These are phyloP conservation scores for Naematelia aurantialba DNA, from an alignment of 768 basidiomycete genomes.

Conservation along the genomic window DNA sequence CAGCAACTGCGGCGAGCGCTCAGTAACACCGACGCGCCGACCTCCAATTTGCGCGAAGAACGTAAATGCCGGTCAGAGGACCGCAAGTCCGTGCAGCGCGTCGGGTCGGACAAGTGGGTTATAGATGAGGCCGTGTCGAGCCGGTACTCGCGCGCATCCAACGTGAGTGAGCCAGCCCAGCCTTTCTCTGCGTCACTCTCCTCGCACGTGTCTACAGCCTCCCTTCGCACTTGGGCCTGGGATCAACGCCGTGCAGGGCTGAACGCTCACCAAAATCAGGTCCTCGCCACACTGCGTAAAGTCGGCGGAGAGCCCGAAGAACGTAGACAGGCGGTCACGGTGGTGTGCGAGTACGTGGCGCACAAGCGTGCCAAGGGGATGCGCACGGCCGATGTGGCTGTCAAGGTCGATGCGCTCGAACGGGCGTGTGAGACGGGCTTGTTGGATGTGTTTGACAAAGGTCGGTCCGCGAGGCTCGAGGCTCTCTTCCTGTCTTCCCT, in stretches of 20 bases:
- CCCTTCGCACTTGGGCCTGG: too few species aligned
- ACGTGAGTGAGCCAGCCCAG: too few species aligned
- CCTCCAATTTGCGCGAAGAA: not conserved
- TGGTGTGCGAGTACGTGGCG: not conserved
- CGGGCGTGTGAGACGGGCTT: not conserved
- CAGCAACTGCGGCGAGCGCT: not conserved
- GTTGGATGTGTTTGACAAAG: not conserved
- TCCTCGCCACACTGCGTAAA: not conserved
- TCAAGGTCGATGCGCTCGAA: not conserved
- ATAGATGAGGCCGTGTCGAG: not conserved
- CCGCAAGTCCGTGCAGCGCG: not conserved
- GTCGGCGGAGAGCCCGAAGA: not conserved
- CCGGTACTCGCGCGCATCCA: not conserved
- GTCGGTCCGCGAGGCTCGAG: not conserved
- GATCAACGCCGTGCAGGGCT: too few species aligned
- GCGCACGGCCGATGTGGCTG: not conserved
- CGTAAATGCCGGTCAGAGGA: not conserved
- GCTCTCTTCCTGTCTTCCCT: not conserved
- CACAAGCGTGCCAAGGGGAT: not conserved
- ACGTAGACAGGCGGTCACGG: not conserved
- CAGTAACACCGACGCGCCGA: not conserved
- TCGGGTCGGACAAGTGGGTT: not conserved
- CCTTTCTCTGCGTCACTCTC: too few species aligned
- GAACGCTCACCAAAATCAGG: too few species aligned
- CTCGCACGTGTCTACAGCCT: too few species aligned